Evolutionary conservation across 805 yeast species (phyloP).

Genomic region (Myxozyma vanderwaltii): DNA sequence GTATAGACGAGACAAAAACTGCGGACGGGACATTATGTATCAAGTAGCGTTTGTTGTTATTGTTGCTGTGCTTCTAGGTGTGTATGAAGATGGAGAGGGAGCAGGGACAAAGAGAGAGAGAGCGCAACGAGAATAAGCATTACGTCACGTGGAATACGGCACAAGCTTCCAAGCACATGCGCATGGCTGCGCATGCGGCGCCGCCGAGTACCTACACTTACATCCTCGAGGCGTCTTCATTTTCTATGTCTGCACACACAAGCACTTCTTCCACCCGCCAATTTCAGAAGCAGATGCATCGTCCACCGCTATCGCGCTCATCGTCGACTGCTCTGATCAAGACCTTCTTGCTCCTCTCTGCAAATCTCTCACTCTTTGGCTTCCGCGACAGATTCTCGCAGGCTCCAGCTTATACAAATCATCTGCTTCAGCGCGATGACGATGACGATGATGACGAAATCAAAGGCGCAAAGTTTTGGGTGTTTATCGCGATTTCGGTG

Average conservation of each 20-base stretch:
- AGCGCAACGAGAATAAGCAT: neutral
- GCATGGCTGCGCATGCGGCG: neutral
- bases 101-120: too few species aligned
- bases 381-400: neutral
- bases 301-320: slow-evolving; percentile 20
- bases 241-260: neutral
- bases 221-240: neutral
- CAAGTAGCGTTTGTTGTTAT: too few species aligned
- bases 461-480: slow-evolving; percentile 38
- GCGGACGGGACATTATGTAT: neutral
- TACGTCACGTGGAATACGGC: neutral
- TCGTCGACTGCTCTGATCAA: slow-evolving; percentile 19
- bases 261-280: neutral
- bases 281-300: slow-evolving; percentile 18
- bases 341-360: slow-evolving; percentile 28
- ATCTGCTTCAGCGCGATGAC: slow-evolving; percentile 2
- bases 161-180: neutral
- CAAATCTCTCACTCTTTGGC: slow-evolving; percentile 8
- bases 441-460: slow-evolving; percentile 33
- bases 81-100: too few species aligned
- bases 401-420: neutral
- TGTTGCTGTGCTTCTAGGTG: too few species aligned
- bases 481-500: slow-evolving; percentile 50
- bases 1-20: neutral
- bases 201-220: too few species aligned